A percentile compares a stretch with the other conserved stretches of the same genome.
Evolutionary conservation across 352 stramenopile species (phyloP).

Genomic region (Phytophthora pluvialis): DNA sequence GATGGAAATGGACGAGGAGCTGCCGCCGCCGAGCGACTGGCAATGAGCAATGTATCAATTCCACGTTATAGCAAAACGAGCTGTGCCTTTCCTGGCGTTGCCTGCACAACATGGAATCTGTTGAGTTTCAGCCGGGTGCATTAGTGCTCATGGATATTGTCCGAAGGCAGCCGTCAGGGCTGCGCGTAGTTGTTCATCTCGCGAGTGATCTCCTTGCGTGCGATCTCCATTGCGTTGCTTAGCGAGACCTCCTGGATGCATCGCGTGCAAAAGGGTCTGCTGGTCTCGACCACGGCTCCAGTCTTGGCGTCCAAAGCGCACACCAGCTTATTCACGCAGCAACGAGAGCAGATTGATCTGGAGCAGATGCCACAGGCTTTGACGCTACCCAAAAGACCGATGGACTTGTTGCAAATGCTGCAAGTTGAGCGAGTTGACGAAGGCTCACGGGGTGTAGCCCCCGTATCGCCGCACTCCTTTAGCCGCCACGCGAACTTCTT

Average conservation of each 20-base stretch:
- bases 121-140: too few relatives aligned
- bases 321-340: constrained; percentile 34
- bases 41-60: constrained; percentile 5
- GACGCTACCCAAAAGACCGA: constrained; percentile 17
- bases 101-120: too few relatives aligned
- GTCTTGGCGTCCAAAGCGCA: constrained; percentile 7
- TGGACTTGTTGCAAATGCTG: constrained; percentile 26
- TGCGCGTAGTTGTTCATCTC: background rate
- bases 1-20: constrained; percentile 48
- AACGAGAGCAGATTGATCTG: constrained; percentile 33
- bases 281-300: constrained; percentile 17
- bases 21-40: constrained; percentile 28
- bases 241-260: constrained; percentile 27
- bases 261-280: constrained; percentile 26
- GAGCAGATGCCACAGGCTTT: constrained; percentile 28
- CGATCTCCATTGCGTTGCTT: constrained; percentile 21
- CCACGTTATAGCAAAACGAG: too few relatives aligned
- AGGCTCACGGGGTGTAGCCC: constrained; percentile 11
- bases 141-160: too few relatives aligned
- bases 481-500: constrained; percentile 61
- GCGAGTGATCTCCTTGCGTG: constrained; percentile 15
- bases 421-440: constrained; percentile 25
- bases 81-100: too few relatives aligned
- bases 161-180: too few relatives aligned
- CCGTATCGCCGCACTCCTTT: constrained; percentile 16